Percentiles rank a stretch among this genome's conserved stretches.
Evolutionary conservation across 169 alveolate species (phyloP).

Genomic region (Plasmodium blacklocki): DNA sequence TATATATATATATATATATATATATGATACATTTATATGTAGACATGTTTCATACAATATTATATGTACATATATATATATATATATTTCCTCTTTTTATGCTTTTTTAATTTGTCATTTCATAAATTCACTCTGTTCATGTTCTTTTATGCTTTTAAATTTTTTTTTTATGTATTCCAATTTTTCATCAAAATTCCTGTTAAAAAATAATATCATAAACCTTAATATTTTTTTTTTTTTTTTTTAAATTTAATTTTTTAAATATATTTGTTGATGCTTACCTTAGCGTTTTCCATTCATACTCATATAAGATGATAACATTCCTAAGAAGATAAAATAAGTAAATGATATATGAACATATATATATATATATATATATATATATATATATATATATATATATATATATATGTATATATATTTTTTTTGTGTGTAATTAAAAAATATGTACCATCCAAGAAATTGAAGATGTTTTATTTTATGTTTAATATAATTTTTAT

Average conservation of each 20-base stretch:
- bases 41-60: not conserved
- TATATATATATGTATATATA: not conserved
- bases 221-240: not conserved
- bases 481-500: conserved; percentile 24
- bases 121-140: conserved; percentile 23
- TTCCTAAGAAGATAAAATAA: conserved; percentile 15
- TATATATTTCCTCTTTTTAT: conserved; percentile 5
- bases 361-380: not conserved
- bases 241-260: not conserved
- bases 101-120: conserved; percentile 39
- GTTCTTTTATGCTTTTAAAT: conserved; percentile 51
- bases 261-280: conserved; percentile 23
- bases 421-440: not conserved
- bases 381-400: not conserved
- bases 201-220: conserved; percentile 6
- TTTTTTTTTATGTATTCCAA: conserved; percentile 69
- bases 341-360: not conserved
- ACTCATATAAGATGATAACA: conserved; percentile 40
- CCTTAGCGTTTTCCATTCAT: conserved; percentile 76
- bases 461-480: conserved; percentile 47
- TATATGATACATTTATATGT: conserved; percentile 10
- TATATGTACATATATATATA: not conserved
- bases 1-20: conserved; percentile 20
- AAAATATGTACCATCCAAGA: conserved; percentile 46
- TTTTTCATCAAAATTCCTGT: conserved; percentile 68